Percentiles rank a stretch among this genome's conserved stretches.
phyloP scores from a whole-genome alignment of 106 monocot genomes.

The Dioscorea alata region DNA sequence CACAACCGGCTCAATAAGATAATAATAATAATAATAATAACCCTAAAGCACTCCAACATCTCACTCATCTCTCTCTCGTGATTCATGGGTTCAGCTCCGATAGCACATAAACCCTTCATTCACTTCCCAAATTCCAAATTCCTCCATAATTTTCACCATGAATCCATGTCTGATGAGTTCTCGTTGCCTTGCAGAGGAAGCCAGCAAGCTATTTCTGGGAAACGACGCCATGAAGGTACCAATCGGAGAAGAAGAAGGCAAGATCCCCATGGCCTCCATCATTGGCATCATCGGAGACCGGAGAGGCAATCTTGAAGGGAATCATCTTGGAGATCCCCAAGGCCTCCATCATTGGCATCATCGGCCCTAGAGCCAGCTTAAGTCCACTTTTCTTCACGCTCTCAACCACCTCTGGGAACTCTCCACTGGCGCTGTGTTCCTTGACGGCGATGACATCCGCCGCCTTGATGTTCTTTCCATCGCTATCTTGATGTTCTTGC shows the following conservation, averaged over 20 bases:
- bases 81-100: too few relatives aligned
- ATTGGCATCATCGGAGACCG: slow-evolving; percentile 36
- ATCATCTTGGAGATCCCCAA: slow-evolving; percentile 54
- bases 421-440: slow-evolving; percentile 40
- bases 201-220: slow-evolving; percentile 22
- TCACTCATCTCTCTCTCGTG: too few relatives aligned
- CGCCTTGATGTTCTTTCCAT: slow-evolving; percentile 60
- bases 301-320: slow-evolving; percentile 41
- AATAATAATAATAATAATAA: too few relatives aligned
- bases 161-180: too few relatives aligned
- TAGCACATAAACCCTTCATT: too few relatives aligned
- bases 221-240: background rate
- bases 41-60: too few relatives aligned
- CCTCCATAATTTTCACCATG: too few relatives aligned
- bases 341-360: slow-evolving; percentile 61
- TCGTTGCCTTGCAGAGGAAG: slow-evolving; percentile 7
- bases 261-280: slow-evolving; percentile 31
- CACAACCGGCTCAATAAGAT: too few relatives aligned
- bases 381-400: slow-evolving; percentile 79
- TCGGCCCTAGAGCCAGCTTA: slow-evolving; percentile 92
- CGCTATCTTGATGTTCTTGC: too few relatives aligned
- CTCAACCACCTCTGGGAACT: slow-evolving; percentile 96
- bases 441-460: slow-evolving; percentile 72
- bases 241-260: slow-evolving; percentile 21
- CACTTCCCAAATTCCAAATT: too few relatives aligned